Base-by-base conservation (phyloP, 2,329 filamentous ascomycete species). In the Hawksworthiomyces lignivorus region DNA sequence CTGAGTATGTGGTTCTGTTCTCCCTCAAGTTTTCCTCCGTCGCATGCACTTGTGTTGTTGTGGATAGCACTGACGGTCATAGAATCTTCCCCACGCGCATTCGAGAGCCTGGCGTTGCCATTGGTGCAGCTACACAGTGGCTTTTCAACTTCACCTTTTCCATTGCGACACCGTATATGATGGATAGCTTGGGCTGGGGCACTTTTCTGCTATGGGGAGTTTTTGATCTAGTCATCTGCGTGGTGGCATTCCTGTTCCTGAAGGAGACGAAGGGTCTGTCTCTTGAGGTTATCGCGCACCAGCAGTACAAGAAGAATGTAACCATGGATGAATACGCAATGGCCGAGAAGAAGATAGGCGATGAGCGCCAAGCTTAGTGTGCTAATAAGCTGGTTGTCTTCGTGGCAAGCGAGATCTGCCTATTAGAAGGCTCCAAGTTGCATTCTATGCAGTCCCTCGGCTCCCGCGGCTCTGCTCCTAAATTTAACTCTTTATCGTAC, bases 211-310 rank as follows among this genome's bases (percentile, higher is more conserved):
- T 72, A 45, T 72, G 68, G 60, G 68, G 64, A 15, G 46, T 64
- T 9, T 64, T 69, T 15, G 66, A 70, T 45, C 44, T 64, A 11
- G 52, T 64, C 27, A 70, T 69, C 34, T 56, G 55, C 3, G 22
- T 53, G 6, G 44, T 71, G 49, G 64, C 73, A 20, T 75, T 61
- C 53, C 70, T 72, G 50, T 69, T 76, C 55, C 64, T 84, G 44
- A 79, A 80, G 44, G 81, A 84, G 62, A 85, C 81, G 36, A 83
- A 83, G 61, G 80, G 80, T 33, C 65, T 83, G 6, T 76, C 74
- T 0, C 68, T 84, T 26, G 82, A 86, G 59, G 72, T 80, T 50
- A 65, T 67, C 46, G 59, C 56, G 3, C 51, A 57, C 15, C 53
- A 54, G 33, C 44, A 52, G 11, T 60, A 56, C 12, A 21, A 18